These are phyloP conservation scores for Amanita polypyramis DNA, from an alignment of 768 basidiomycete species.

Conservation along the genomic window DNA sequence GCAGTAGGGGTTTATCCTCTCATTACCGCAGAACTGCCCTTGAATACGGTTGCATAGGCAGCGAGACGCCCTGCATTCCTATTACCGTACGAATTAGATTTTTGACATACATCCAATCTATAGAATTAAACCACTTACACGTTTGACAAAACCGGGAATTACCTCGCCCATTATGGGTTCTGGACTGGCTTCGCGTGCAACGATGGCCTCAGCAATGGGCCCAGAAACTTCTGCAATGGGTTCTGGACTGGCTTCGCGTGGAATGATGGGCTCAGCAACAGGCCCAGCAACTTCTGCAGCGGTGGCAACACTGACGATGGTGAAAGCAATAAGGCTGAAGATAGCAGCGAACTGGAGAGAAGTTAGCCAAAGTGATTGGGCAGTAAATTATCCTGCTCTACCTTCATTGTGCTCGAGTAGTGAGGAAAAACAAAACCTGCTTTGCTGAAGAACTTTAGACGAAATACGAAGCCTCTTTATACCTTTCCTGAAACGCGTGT, in stretches of 20 bases:
- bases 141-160: not conserved
- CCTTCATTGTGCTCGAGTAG: not conserved
- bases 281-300: conserved; percentile 5
- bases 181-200: conserved; percentile 10
- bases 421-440: no score
- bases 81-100: not conserved
- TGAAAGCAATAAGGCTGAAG: conserved; percentile 8
- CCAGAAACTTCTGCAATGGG: conserved; percentile 7
- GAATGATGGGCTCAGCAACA: no score
- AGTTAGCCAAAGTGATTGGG: no score
- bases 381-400: no score
- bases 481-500: no score
- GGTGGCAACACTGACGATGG: conserved; percentile 9
- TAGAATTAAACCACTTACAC: not conserved
- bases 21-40: conserved; percentile 13
- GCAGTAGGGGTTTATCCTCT: conserved; percentile 12
- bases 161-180: conserved; percentile 8
- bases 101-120: not conserved
- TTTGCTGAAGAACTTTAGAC: not conserved
- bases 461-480: no score
- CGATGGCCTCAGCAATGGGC: conserved; percentile 6
- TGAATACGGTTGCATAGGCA: not conserved
- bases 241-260: conserved; percentile 11
- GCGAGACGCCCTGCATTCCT: not conserved
- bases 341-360: conserved; percentile 9